Conservation (phyloP, 768 basidiomycete species). For the Candolleomyces efflorescens region DNA sequence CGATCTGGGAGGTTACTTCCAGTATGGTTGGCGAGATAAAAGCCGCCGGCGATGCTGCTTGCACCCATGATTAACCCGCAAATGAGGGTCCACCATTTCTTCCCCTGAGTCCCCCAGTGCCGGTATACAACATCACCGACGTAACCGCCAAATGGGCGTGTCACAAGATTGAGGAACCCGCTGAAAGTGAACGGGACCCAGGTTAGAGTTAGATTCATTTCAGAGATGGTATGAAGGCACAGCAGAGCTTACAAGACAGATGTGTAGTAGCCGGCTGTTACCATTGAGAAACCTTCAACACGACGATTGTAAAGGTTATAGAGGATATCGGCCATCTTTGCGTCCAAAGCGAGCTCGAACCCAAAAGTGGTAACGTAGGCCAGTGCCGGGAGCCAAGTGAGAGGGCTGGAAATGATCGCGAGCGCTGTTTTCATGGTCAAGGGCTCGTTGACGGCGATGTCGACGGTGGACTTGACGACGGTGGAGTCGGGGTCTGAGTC, state of each 20-base stretch:
- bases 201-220: neutral
- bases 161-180: slow-evolving; percentile 49
- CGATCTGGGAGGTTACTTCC: slow-evolving; percentile 26
- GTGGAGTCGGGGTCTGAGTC: slow-evolving; percentile 8
- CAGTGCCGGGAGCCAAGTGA: slow-evolving; percentile 53
- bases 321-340: slow-evolving; percentile 44
- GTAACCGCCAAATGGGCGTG: slow-evolving; percentile 47
- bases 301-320: slow-evolving; percentile 32
- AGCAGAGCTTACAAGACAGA: slow-evolving; percentile 21
- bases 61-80: slow-evolving; percentile 43
- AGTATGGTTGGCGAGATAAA: slow-evolving; percentile 29
- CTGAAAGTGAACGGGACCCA: slow-evolving; percentile 21
- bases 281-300: slow-evolving; percentile 37
- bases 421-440: slow-evolving; percentile 30
- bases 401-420: slow-evolving; percentile 32
- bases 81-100: slow-evolving; percentile 43
- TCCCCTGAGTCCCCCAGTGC: slow-evolving; percentile 37
- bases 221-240: slow-evolving; percentile 1
- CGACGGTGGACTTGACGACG: slow-evolving; percentile 29
- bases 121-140: slow-evolving; percentile 42
- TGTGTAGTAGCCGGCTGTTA: slow-evolving; percentile 48
- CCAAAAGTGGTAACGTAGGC: slow-evolving; percentile 57
- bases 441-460: slow-evolving; percentile 41
- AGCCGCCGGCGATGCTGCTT: slow-evolving; percentile 40
- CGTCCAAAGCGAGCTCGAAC: slow-evolving; percentile 53